These are phyloP conservation scores for Bidens hawaiensis DNA, from an alignment of 140 eudicot species.

Conservation along the genomic window DNA sequence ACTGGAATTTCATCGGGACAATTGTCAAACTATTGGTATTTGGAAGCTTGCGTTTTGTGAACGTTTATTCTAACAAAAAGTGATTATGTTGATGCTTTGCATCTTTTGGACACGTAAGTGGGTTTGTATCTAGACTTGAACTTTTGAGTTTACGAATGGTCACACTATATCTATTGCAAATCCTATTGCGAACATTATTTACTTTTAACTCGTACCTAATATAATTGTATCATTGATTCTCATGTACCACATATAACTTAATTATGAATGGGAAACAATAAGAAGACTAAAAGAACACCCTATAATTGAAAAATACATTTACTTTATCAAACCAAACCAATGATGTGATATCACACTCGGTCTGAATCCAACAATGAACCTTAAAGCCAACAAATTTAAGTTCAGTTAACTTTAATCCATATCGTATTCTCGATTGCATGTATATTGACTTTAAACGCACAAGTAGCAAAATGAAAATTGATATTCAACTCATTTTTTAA, in stretches of 20 bases:
- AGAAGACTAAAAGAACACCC: background rate
- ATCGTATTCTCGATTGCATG: background rate
- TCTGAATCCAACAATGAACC: background rate
- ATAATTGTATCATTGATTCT: background rate
- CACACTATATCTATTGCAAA: background rate
- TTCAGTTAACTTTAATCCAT: background rate
- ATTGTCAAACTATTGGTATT: constrained; percentile 23
- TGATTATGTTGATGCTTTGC: constrained; percentile 22
- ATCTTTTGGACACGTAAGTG: constrained; percentile 14
- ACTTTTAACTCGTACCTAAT: background rate
- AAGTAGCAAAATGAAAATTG: background rate
- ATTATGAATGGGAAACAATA: background rate
- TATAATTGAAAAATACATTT: background rate
- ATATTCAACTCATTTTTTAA: background rate
- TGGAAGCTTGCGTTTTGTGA: constrained; percentile 32
- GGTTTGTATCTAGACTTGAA: constrained; percentile 14
- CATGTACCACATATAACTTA: background rate
- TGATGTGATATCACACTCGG: background rate
- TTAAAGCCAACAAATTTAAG: background rate
- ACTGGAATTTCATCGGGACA: constrained; percentile 12
- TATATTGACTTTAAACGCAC: background rate
- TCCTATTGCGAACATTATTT: background rate
- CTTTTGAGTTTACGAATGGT: constrained; percentile 12
- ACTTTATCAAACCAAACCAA: background rate
- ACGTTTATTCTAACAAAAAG: constrained; percentile 33